A percentile compares a stretch with the other conserved stretches of the same genome.
Evolutionary conservation across 2,329 filamentous ascomycete genomes (phyloP).

Genomic region (Diaporthe australafricana): DNA sequence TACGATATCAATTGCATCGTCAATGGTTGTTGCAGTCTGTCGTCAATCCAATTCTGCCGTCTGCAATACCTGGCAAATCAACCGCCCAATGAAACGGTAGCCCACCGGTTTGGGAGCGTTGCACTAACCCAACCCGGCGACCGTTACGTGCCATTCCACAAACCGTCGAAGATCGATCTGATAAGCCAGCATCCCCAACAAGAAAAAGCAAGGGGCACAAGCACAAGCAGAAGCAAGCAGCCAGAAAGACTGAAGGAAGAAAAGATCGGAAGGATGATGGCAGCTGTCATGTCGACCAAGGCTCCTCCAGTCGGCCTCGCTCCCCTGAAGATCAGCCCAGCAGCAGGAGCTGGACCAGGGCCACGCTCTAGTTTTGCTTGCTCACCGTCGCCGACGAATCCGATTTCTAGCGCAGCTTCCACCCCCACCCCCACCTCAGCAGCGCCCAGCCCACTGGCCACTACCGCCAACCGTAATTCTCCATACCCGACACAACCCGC

Average conservation of each 20-base stretch:
- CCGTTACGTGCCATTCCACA: background rate
- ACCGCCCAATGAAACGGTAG: constrained; percentile 25
- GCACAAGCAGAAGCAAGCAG: background rate
- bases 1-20: background rate
- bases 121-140: background rate
- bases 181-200: background rate
- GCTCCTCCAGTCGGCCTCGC: constrained; percentile 29
- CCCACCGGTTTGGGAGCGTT: constrained; percentile 19
- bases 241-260: background rate
- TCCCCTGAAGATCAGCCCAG: constrained; percentile 33
- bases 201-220: background rate
- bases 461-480: constrained; percentile 8
- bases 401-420: constrained; percentile 33
- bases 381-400: constrained; percentile 33
- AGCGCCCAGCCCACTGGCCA: constrained; percentile 26
- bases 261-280: constrained; percentile 4
- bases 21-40: background rate
- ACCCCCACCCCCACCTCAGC: constrained; percentile 35
- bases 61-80: background rate
- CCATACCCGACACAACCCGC: constrained; percentile 21
- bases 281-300: constrained; percentile 20
- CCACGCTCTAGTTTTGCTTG: background rate
- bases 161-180: constrained; percentile 16
- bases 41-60: background rate
- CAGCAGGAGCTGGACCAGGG: background rate